These are phyloP conservation scores for Sungouiozyma intestinalis DNA, from an alignment of 805 yeast species.

Conservation along the genomic window DNA sequence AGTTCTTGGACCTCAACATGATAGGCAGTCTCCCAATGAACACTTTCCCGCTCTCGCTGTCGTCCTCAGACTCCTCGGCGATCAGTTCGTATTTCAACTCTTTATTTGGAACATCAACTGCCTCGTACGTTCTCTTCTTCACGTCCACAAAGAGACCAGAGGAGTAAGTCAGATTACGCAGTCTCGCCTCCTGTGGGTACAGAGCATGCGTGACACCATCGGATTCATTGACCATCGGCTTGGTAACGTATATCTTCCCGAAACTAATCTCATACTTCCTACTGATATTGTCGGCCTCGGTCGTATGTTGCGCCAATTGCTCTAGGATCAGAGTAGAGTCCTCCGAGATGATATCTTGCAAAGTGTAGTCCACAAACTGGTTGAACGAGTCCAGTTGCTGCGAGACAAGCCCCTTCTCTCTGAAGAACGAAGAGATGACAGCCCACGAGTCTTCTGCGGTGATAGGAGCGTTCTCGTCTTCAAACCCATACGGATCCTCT, in stretches of 20 bases:
- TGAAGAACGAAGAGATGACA: constrained; percentile 90
- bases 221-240: constrained; percentile 98
- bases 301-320: constrained; percentile 96
- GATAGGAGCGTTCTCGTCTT: constrained; percentile 58
- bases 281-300: constrained; percentile 80
- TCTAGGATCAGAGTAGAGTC: constrained; percentile 89
- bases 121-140: constrained; percentile 78
- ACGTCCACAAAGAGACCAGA: constrained; percentile 95
- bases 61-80: constrained; percentile 43
- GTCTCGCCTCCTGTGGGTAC: constrained; percentile 96
- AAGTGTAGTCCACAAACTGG: constrained; percentile 92
- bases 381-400: constrained; percentile 98
- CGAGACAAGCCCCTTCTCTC: constrained; percentile 92
- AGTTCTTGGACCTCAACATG: constrained; percentile 93
- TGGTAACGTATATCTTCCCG: constrained; percentile 92
- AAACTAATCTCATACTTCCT: constrained; percentile 93
- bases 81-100: constrained; percentile 49
- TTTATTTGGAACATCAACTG: constrained; percentile 57
- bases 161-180: constrained; percentile 91
- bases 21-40: constrained; percentile 96
- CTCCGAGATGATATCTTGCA: constrained; percentile 94
- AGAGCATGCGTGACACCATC: constrained; percentile 99
- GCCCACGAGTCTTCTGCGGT: constrained; percentile 99
- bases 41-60: constrained; percentile 71
- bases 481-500: constrained; percentile 63